Evolutionary conservation across 2,329 filamentous ascomycete genomes (phyloP).

Genomic region (Cladosporium halotolerans): DNA sequence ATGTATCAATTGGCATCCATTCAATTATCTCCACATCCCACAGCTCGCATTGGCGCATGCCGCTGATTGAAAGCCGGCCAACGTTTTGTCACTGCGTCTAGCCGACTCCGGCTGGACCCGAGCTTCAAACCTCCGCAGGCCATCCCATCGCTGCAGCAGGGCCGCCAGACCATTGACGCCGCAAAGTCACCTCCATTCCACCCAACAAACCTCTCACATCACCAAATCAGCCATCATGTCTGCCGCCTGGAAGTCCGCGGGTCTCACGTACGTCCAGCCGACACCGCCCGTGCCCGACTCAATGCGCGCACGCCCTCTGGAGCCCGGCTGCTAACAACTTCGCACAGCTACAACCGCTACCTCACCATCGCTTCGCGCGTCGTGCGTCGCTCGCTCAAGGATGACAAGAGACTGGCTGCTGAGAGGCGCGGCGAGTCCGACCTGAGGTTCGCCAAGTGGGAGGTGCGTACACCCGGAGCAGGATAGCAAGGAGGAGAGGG

Average conservation of each 20-base stretch:
- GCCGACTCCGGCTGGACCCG: not conserved
- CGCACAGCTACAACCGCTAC: constrained; percentile 96
- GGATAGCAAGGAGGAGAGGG: not conserved
- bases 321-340: constrained; percentile 8
- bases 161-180: constrained; percentile 6
- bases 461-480: constrained; percentile 57
- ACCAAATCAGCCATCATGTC: constrained; percentile 64
- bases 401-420: constrained; percentile 77
- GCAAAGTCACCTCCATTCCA: constrained; percentile 9
- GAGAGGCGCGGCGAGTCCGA: constrained; percentile 90
- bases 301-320: not conserved
- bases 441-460: constrained; percentile 87
- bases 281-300: not conserved
- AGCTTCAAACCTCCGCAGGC: not conserved
- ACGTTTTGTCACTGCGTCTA: not conserved
- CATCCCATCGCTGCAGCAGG: constrained; percentile 1
- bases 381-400: constrained; percentile 94
- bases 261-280: constrained; percentile 70
- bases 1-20: not conserved
- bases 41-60: not conserved
- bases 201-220: constrained; percentile 7
- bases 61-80: not conserved
- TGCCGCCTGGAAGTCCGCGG: constrained; percentile 97
- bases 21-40: not conserved
- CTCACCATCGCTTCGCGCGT: constrained; percentile 89